Evolutionary conservation across 371 early-diverging fungal species (phyloP), one percentile per base, ranked within the genome.

Genomic region (Mucor mucedo): DNA sequence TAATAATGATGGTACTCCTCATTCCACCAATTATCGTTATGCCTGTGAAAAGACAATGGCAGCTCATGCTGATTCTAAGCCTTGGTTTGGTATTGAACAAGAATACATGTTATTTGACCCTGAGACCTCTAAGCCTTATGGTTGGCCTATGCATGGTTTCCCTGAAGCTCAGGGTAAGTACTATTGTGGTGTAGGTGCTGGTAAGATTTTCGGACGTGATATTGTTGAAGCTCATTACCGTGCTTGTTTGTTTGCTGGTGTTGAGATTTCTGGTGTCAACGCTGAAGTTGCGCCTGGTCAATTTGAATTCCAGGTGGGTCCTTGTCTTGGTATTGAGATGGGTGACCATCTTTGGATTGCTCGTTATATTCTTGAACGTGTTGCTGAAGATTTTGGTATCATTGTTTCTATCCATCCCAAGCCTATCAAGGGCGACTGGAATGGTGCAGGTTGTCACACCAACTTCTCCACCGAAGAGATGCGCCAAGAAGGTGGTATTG

Each of bases 31-130:
- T 68, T 69, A 76, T 64, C 86, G 87, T 56, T 65, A 73, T 56
- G 55, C 57, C 16, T 77, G 79, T 47, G 64, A 66, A 40, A 80
- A 82, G 66, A 66, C 76, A 27, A 82, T 87, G 82, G 75, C 70
- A 0, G 45, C 72, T 41, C 57, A 81, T 63, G 80, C 79, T 14
- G 76, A 74, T 41, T 29, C 69, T 38, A 65, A 78, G 50, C 84
- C 87, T 35, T 87, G 87, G 87, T 87, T 87, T 58, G 87, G 87
- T 68, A 83, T 87, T 67, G 87, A 87, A 63, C 86, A 85, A 67
- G 86, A 85, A 63, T 87, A 87, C 55, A 83, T 83, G 65, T 55
- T 87, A 10, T 68, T 87, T 62, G 84, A 87, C 65, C 64, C 69
- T 7, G 78, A 84, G 72, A 80, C 79, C 64, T 60, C 77, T 54